phyloP scores from a whole-genome alignment of 2,329 filamentous ascomycete species.

The Rutstroemia sydowiana region DNA sequence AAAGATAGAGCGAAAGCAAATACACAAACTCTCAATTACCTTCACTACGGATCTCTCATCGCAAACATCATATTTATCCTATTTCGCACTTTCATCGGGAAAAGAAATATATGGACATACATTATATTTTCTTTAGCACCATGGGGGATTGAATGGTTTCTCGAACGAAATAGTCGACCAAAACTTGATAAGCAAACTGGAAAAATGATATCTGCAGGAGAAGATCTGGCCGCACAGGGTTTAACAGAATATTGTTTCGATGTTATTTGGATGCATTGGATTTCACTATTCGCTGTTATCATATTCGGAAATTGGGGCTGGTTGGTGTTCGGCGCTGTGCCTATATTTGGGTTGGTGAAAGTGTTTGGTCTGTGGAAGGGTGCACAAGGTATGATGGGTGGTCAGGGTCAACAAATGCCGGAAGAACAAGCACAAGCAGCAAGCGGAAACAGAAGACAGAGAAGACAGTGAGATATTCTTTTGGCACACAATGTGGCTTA shows the following conservation, averaged over 20 bases:
- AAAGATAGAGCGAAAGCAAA: constrained; percentile 68
- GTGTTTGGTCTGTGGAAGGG: constrained; percentile 28
- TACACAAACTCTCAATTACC: constrained; percentile 65
- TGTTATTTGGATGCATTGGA: constrained; percentile 90
- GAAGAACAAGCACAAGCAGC: constrained; percentile 22
- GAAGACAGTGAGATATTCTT: constrained; percentile 16
- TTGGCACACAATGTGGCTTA: too few relatives aligned
- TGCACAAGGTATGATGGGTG: constrained; percentile 31
- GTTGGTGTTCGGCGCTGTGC: constrained; percentile 46
- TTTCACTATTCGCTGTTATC: constrained; percentile 61
- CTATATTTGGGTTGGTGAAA: constrained; percentile 28
- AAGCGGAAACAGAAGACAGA: constrained; percentile 29
- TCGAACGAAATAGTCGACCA: constrained; percentile 79
- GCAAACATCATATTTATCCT: constrained; percentile 71
- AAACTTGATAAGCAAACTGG: constrained; percentile 49
- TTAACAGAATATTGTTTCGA: constrained; percentile 99
- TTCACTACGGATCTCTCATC: constrained; percentile 67
- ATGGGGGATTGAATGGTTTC: constrained; percentile 72
- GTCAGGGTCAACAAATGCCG: constrained; percentile 21
- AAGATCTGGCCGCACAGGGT: constrained; percentile 80
- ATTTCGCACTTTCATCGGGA: constrained; percentile 54
- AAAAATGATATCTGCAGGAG: constrained; percentile 63
- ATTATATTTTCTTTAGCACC: constrained; percentile 65
- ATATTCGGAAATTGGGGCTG: constrained; percentile 76
- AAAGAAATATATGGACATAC: constrained; percentile 62